phyloP scores from a whole-genome alignment of 2,329 filamentous ascomycete species.

The Reticulascus tulasneorum region DNA sequence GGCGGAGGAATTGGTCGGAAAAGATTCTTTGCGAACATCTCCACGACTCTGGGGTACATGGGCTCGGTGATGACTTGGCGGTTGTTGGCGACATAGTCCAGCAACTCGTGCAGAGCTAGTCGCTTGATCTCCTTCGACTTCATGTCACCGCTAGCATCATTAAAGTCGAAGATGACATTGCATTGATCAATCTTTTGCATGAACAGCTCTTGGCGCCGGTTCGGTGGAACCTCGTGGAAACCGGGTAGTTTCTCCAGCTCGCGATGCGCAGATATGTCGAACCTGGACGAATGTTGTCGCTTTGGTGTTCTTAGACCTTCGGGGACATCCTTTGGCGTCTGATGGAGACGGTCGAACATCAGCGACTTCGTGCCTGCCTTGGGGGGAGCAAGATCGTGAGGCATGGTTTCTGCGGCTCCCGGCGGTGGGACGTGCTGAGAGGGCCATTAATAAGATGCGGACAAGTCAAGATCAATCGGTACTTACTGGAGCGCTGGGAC shows the following conservation, averaged over 20 bases:
- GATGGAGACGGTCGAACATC: conserved; percentile 83
- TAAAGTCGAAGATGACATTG: conserved; percentile 99
- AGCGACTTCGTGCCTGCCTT: conserved; percentile 87
- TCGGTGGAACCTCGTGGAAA: conserved; percentile 95
- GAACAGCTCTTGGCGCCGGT: conserved; percentile 91
- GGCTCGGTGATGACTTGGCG: conserved; percentile 96
- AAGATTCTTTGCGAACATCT: conserved; percentile 99
- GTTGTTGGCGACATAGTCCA: conserved; percentile 98
- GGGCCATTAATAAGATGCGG: conserved; percentile 1
- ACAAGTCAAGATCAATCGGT: conserved; percentile 12
- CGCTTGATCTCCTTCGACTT: conserved; percentile 99
- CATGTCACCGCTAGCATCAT: conserved; percentile 96
- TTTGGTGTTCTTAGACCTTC: conserved; percentile 94
- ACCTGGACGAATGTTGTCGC: conserved; percentile 93
- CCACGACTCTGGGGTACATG: conserved; percentile 97
- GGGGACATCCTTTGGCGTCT: conserved; percentile 92
- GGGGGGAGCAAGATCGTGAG: conserved; percentile 89
- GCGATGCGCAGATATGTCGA: conserved; percentile 94
- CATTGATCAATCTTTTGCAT: conserved; percentile 99
- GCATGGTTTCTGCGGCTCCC: conserved; percentile 95
- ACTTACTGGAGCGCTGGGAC: conserved; percentile 84
- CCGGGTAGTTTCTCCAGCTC: conserved; percentile 96
- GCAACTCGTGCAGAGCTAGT: conserved; percentile 86
- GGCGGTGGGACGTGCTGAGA: conserved; percentile 83
- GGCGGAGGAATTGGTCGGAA: conserved; percentile 96